phyloP scores from a whole-genome alignment of 768 basidiomycete species.

The Nidularia pulvinata region DNA sequence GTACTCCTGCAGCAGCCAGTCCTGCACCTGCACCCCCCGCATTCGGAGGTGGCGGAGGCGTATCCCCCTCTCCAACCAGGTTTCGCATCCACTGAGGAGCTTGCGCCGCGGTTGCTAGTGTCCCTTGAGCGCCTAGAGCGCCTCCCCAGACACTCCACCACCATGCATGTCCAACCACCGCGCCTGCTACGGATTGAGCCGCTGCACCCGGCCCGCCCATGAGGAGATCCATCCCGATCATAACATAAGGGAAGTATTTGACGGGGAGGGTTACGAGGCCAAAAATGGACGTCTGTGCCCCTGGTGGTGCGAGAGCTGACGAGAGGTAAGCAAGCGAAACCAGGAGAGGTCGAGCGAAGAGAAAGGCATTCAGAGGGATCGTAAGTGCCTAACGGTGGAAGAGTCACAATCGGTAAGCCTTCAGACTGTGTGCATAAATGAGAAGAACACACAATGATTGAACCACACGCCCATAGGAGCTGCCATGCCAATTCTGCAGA shows the following conservation, averaged over 20 bases:
- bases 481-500: constrained; percentile 84
- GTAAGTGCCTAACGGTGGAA: constrained; percentile 39
- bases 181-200: constrained; percentile 60
- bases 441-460: constrained; percentile 55
- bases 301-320: constrained; percentile 63
- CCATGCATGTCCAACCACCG: constrained; percentile 80
- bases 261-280: constrained; percentile 78
- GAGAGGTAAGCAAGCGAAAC: constrained; percentile 69
- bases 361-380: constrained; percentile 51
- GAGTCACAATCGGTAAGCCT: neutral
- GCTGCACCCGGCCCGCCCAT: constrained; percentile 58
- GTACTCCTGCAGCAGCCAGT: constrained; percentile 47
- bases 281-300: constrained; percentile 71
- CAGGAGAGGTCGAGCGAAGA: constrained; percentile 68
- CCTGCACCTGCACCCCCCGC: constrained; percentile 24
- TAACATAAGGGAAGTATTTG: constrained; percentile 70
- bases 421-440: no score
- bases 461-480: constrained; percentile 48
- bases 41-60: constrained; percentile 16
- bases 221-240: constrained; percentile 74
- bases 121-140: constrained; percentile 36
- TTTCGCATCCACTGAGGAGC: constrained; percentile 63
- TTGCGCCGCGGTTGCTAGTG: constrained; percentile 33
- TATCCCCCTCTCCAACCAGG: constrained; percentile 40
- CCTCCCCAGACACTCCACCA: constrained; percentile 72